Conservation (phyloP, 768 basidiomycete species). For the Mycena chlorophos region DNA sequence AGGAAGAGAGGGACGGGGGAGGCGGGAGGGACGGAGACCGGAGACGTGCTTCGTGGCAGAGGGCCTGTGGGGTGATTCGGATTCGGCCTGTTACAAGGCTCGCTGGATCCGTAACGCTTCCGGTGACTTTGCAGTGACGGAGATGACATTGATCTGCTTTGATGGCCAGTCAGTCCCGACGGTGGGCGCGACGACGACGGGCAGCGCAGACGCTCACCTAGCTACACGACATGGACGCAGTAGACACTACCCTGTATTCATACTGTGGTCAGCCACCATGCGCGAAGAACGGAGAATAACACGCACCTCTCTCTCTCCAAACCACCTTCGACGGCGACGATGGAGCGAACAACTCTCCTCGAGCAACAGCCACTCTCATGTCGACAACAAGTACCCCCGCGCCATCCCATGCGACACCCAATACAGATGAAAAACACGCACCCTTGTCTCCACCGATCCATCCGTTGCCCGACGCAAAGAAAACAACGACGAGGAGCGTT, state of each 20-base stretch:
- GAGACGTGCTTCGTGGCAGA: background rate
- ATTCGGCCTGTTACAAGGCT: no score
- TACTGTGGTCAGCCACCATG: no score
- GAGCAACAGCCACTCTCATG: background rate
- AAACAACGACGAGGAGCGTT: background rate
- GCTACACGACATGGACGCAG: background rate
- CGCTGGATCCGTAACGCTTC: no score
- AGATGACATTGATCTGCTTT: no score
- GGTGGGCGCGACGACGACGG: background rate
- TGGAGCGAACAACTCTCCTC: background rate
- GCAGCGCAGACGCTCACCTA: background rate
- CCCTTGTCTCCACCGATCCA: background rate
- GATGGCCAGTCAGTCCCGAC: background rate
- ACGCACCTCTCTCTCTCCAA: no score
- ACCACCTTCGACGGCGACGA: background rate
- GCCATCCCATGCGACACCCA: background rate
- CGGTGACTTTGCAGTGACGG: no score
- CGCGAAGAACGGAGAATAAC: no score
- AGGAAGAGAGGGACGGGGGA: conserved; percentile 7
- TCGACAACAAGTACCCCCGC: background rate
- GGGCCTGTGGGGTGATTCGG: no score
- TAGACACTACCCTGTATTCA: no score
- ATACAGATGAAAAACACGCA: conserved; percentile 22
- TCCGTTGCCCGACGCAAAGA: background rate
- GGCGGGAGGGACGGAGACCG: background rate